Evolutionary conservation across 257 asterid genomes (phyloP).

Genomic region (Solanum sparsipilum): DNA sequence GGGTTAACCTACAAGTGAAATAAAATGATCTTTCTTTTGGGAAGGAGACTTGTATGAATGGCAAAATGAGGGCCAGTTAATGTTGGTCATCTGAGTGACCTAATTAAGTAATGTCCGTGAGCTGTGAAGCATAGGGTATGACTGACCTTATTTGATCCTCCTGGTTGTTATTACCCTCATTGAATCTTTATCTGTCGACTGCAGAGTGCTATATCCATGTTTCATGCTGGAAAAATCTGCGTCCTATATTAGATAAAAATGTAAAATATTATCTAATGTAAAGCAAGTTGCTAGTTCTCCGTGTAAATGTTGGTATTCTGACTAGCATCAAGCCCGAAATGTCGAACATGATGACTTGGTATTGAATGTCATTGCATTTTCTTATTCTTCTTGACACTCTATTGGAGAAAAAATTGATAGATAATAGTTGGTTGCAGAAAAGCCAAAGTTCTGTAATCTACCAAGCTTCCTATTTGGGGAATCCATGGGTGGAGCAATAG

Average conservation of each 20-base stretch:
- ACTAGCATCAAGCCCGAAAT: not conserved
- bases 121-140: not conserved
- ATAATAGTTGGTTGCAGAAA: slow-evolving; percentile 39
- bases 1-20: not conserved
- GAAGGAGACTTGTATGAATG: not conserved
- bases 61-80: not conserved
- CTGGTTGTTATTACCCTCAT: not conserved
- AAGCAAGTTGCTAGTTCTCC: not conserved
- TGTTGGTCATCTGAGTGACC: not conserved
- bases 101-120: not conserved
- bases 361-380: not conserved
- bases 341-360: not conserved
- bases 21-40: not conserved
- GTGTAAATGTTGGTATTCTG: not conserved
- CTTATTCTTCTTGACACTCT: not conserved
- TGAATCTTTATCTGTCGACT: not conserved
- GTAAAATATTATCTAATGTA: not conserved
- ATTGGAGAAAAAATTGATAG: not conserved
- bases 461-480: slow-evolving; percentile 84
- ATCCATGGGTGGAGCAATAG: slow-evolving; percentile 95
- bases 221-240: not conserved
- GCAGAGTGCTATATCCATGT: not conserved
- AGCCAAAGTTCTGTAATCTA: slow-evolving; percentile 25
- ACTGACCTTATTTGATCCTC: not conserved
- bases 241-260: not conserved